Evolutionary conservation across 306 rosid species (phyloP).

Genomic region (Dryas alaskensis): DNA sequence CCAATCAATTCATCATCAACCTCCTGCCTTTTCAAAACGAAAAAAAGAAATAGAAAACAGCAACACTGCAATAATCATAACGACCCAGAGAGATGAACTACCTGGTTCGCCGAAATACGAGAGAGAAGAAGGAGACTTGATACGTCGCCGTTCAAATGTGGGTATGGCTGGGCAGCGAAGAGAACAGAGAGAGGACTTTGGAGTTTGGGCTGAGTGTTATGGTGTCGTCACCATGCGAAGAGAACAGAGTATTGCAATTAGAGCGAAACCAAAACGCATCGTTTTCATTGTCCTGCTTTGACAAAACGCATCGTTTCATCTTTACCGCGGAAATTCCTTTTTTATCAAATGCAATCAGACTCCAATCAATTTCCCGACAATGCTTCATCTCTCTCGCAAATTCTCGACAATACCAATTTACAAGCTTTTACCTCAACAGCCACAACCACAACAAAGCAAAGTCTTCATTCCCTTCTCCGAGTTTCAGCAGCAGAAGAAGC

Average conservation of each 20-base stretch:
- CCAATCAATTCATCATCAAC: not conserved
- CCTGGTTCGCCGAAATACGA: not conserved
- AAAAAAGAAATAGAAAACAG: not conserved
- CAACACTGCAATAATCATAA: not conserved
- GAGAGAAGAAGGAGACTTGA: not conserved
- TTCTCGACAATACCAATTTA: conserved; percentile 24
- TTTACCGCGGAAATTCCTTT: not conserved
- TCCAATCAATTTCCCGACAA: not conserved
- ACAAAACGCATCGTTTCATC: not conserved
- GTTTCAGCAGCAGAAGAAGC: conserved; percentile 31
- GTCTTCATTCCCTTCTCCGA: conserved; percentile 20
- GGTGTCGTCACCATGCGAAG: not conserved
- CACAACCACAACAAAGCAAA: conserved; percentile 7
- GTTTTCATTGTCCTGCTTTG: not conserved
- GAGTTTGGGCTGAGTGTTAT: not conserved
- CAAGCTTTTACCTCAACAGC: conserved; percentile 6
- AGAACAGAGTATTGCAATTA: not conserved
- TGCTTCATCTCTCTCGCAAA: conserved; percentile 30
- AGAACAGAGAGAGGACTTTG: not conserved
- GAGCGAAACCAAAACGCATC: not conserved
- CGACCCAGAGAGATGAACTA: not conserved
- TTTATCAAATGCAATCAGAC: not conserved
- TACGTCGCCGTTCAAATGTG: not conserved
- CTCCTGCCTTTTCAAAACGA: not conserved
- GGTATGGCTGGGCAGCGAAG: not conserved